A percentile compares a stretch with the other conserved stretches of the same genome.
Conservation (phyloP, 495 filamentous ascomycete species). For the Penicillium mononematosum region DNA sequence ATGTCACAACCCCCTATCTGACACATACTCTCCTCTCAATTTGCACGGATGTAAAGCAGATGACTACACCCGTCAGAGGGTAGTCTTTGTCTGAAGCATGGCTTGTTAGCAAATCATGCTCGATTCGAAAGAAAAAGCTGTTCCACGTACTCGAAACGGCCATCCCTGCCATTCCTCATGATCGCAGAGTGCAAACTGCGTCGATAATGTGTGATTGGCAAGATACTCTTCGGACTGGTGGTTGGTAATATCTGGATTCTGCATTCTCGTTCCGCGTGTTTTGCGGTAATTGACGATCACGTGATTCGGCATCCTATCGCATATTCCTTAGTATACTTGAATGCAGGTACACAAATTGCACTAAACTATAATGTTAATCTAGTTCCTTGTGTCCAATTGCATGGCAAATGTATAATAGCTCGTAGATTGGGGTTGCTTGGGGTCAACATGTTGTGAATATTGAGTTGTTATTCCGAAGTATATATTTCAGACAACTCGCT, state of each 20-base stretch:
- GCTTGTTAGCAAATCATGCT: slow-evolving; percentile 12
- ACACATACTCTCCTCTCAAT: slow-evolving; percentile 74
- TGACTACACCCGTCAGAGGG: slow-evolving; percentile 75
- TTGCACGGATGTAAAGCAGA: slow-evolving; percentile 89
- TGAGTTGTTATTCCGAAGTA: neutral
- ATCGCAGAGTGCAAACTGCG: slow-evolving; percentile 14
- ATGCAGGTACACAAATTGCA: neutral
- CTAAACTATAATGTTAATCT: neutral
- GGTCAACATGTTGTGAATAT: neutral
- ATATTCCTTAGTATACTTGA: neutral
- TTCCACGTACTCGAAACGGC: slow-evolving; percentile 34
- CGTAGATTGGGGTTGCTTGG: neutral
- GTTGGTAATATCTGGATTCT: slow-evolving; percentile 6
- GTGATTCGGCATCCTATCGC: slow-evolving; percentile 10
- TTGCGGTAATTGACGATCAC: slow-evolving; percentile 21
- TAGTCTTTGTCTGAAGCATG: slow-evolving; percentile 46
- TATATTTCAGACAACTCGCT: neutral
- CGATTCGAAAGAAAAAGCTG: neutral
- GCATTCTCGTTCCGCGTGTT: slow-evolving; percentile 21
- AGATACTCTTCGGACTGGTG: slow-evolving; percentile 6
- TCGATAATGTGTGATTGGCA: neutral
- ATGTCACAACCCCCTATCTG: neutral
- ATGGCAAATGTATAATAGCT: neutral
- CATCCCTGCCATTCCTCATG: slow-evolving; percentile 49
- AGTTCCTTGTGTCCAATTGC: neutral